These are phyloP conservation scores for Xylariales sp. DNA, from an alignment of 2,329 filamentous ascomycete genomes.

Conservation along the genomic window DNA sequence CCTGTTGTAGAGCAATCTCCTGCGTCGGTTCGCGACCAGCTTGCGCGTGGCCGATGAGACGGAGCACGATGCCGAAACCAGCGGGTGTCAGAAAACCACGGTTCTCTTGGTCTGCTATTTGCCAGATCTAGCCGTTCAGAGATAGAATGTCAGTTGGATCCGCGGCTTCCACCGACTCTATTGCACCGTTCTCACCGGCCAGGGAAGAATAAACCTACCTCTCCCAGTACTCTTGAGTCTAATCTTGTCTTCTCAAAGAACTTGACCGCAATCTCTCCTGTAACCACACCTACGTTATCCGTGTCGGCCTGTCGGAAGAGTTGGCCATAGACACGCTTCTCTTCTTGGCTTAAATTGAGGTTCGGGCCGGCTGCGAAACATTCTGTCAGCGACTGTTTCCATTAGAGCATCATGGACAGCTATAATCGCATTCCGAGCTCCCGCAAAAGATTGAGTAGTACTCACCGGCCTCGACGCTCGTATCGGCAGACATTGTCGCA, in stretches of 20 bases:
- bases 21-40: slow-evolving; percentile 75
- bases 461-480: slow-evolving; percentile 18
- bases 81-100: slow-evolving; percentile 86
- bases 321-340: slow-evolving; percentile 90
- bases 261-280: slow-evolving; percentile 90
- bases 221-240: slow-evolving; percentile 77
- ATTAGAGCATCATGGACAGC: slow-evolving; percentile 15
- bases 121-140: slow-evolving; percentile 75
- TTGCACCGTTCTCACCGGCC: too few species aligned
- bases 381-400: too few species aligned
- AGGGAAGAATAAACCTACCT: slow-evolving; percentile 70
- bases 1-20: slow-evolving; percentile 78
- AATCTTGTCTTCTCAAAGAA: slow-evolving; percentile 97
- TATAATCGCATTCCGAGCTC: too few species aligned
- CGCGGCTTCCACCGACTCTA: too few species aligned
- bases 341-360: slow-evolving; percentile 82
- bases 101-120: slow-evolving; percentile 96
- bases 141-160: slow-evolving; percentile 20
- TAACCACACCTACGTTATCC: slow-evolving; percentile 87
- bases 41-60: slow-evolving; percentile 94
- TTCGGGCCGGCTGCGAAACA: slow-evolving; percentile 51
- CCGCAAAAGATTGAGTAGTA: slow-evolving; percentile 1
- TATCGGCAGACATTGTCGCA: slow-evolving; percentile 26
- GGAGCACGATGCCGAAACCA: slow-evolving; percentile 87
- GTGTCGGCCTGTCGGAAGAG: slow-evolving; percentile 91